Base-by-base conservation (phyloP, 305 asterid species). In the Withania somnifera region DNA sequence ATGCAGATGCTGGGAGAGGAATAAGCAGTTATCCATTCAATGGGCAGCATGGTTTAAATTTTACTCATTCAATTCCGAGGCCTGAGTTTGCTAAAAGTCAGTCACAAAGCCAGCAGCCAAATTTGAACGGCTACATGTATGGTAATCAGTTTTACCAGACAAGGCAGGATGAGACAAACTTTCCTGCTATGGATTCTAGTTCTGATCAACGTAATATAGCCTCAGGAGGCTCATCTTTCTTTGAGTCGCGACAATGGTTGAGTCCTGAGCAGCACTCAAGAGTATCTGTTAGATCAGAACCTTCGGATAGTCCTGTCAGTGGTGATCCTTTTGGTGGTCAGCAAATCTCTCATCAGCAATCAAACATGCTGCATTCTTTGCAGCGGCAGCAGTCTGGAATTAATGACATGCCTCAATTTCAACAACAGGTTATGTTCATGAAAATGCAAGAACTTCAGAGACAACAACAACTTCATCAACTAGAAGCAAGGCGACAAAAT, bases 371-470 rank as follows among this genome's bases (percentile, higher is more conserved):
- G 85, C 99, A 91, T 81, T 85, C 94, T 47, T 79, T 92, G 86
- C 97, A 91, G 88, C 92, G 81, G 24, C 99, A 94, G 86, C 97
- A 90, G 79, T 84, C 98, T 76, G 97, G 93, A 67, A 54, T 87
- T 51, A 89, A 80, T 67, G 92, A 95, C 82, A 88, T 93, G 89
- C 97, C 92, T 82, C 95, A 91, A 84, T 85, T 91, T 80, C 99
- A 92, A 68, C 98, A 95, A 80, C 92, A 95, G 86, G 84, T 88
- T 69, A 87, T 92, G 90, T 81, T 91, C 76, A 90, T 91, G 92
- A 94, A 89, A 88, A 90, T 95, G 97, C 98, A 95, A 82, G 99
- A 95, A 88, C 85, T 91, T 85, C 99, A 92, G 83, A 89, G 90
- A 88, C 98, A 91, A 88, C 97, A 92, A 84, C 94, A 91, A 84